phyloP scores from a whole-genome alignment of 75 land plant species.

The Larix kaempferi region DNA sequence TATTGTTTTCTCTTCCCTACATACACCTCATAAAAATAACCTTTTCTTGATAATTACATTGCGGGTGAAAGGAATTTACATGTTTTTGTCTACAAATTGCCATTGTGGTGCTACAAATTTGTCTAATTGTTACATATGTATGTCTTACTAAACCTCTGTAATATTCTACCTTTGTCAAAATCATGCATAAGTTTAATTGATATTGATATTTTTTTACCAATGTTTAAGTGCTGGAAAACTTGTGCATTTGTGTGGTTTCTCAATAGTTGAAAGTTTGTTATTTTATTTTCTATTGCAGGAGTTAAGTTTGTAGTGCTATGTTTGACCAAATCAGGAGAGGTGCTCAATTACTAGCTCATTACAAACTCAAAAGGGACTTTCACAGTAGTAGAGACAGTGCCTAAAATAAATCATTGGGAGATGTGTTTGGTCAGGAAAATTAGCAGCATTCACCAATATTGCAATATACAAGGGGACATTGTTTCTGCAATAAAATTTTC shows the following conservation, averaged over 20 bases:
- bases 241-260: not conserved
- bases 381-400: conserved; percentile 75
- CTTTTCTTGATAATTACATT: no score
- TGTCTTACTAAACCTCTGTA: no score
- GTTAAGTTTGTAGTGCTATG: conserved; percentile 75
- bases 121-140: no score
- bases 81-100: no score
- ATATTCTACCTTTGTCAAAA: no score
- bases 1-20: no score
- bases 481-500: conserved; percentile 47
- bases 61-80: no score
- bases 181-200: no score
- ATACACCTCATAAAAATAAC: no score
- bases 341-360: conserved; percentile 67
- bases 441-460: conserved; percentile 60
- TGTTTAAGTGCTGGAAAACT: not conserved
- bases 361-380: conserved; percentile 57
- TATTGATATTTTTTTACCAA: not conserved
- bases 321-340: conserved; percentile 70
- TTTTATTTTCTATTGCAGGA: conserved; percentile 23
- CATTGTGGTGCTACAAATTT: no score
- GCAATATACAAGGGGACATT: conserved; percentile 30
- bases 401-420: conserved; percentile 67
- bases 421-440: conserved; percentile 66
- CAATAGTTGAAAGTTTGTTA: not conserved